Conservation (phyloP, 202 grass and related monocot species). For the Musa balbisiana region DNA sequence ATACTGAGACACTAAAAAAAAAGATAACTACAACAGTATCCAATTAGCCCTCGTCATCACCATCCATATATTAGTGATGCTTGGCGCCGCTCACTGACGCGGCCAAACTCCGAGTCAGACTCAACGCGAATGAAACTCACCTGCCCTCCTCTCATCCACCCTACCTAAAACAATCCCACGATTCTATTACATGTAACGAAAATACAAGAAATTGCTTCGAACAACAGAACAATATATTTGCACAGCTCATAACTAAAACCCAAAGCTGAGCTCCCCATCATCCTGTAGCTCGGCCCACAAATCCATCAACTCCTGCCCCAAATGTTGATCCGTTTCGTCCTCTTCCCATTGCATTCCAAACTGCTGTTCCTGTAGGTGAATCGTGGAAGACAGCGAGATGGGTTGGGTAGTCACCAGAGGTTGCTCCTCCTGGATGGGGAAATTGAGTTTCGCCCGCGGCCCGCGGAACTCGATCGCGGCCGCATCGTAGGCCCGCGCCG, state of each 20-base stretch:
- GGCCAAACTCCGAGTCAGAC: too few species aligned
- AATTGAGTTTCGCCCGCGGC: conserved; percentile 73
- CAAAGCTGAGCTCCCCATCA: conserved; percentile 24
- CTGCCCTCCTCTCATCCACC: too few species aligned
- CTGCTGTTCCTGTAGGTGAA: conserved; percentile 16
- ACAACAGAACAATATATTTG: too few species aligned
- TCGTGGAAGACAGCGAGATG: conserved; percentile 19
- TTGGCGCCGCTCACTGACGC: too few species aligned
- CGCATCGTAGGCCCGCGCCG: conserved; percentile 88
- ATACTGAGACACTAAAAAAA: too few species aligned
- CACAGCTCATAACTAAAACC: background rate
- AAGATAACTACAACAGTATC: too few species aligned
- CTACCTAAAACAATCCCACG: too few species aligned
- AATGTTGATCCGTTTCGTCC: background rate
- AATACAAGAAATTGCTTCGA: background rate
- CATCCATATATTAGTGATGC: too few species aligned
- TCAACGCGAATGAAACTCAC: too few species aligned
- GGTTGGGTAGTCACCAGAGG: background rate
- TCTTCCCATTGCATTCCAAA: background rate
- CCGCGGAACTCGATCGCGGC: conserved; percentile 80
- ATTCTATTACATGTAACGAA: too few species aligned
- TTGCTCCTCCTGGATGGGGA: conserved; percentile 43
- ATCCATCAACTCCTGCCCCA: conserved; percentile 17
- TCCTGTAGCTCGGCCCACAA: conserved; percentile 73
- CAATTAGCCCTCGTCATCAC: too few species aligned